Evolutionary conservation across 2,329 filamentous ascomycete species (phyloP).

Genomic region (Stylonectria norvegica): DNA sequence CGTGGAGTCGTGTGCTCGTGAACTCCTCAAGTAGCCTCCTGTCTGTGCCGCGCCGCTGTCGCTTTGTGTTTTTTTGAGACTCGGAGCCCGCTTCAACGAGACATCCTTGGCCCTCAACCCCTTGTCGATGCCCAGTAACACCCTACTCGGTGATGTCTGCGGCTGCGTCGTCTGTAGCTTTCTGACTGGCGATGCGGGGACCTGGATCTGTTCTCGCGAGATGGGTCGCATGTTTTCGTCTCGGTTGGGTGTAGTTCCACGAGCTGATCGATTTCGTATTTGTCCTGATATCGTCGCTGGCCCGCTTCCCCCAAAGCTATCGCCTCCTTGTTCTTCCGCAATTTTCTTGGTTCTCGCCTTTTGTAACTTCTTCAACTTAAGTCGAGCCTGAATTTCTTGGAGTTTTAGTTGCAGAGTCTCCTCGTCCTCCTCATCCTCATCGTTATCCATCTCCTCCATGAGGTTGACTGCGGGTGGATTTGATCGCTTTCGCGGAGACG

Average conservation of each 20-base stretch:
- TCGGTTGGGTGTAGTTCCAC: constrained; percentile 27
- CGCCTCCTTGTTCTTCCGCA: constrained; percentile 15
- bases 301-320: constrained; percentile 14
- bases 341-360: constrained; percentile 40
- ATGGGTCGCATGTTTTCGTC: constrained; percentile 16
- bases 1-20: constrained; percentile 37
- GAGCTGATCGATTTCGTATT: constrained; percentile 17
- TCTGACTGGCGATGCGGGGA: constrained; percentile 72
- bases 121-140: constrained; percentile 85
- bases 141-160: constrained; percentile 72
- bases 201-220: constrained; percentile 54
- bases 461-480: constrained; percentile 30
- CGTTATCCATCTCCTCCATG: constrained; percentile 34
- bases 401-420: constrained; percentile 84
- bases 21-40: constrained; percentile 43
- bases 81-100: constrained; percentile 72
- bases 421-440: constrained; percentile 74
- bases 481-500: constrained; percentile 51
- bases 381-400: constrained; percentile 80
- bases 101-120: constrained; percentile 76
- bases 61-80: constrained; percentile 32
- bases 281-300: constrained; percentile 22
- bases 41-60: constrained; percentile 15
- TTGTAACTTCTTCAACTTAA: constrained; percentile 85
- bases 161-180: constrained; percentile 47